A percentile compares a stretch with the other conserved stretches of the same genome.
Conservation (phyloP, 352 stramenopile species). For the Phytophthora podocarpi region DNA sequence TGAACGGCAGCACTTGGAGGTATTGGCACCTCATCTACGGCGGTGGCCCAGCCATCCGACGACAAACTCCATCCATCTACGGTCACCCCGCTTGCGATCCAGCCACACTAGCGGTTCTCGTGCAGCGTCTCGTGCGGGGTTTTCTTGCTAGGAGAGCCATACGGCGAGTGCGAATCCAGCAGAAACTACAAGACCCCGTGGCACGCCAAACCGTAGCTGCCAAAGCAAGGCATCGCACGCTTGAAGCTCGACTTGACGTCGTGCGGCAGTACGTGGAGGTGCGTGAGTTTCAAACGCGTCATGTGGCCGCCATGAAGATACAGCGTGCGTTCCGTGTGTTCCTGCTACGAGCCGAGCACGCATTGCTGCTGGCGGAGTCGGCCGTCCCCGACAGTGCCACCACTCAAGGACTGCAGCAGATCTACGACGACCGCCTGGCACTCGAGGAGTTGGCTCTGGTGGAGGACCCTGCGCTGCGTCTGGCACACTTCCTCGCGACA, state of each 20-base stretch:
- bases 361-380: constrained; percentile 60
- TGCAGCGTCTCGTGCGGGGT: constrained; percentile 58
- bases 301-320: constrained; percentile 58
- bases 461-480: constrained; percentile 37
- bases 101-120: constrained; percentile 34
- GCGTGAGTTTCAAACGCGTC: constrained; percentile 60
- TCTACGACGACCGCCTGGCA: constrained; percentile 61
- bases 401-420: constrained; percentile 48
- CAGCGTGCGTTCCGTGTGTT: constrained; percentile 57
- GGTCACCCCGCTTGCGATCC: constrained; percentile 38
- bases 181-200: constrained; percentile 31
- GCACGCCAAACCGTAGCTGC: constrained; percentile 25
- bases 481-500: constrained; percentile 68
- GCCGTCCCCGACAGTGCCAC: constrained; percentile 48
- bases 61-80: constrained; percentile 55
- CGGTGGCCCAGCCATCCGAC: constrained; percentile 50
- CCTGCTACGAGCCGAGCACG: constrained; percentile 52
- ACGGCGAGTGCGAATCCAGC: constrained; percentile 10
- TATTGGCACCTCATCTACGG: constrained; percentile 57
- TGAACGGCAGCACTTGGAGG: constrained; percentile 61
- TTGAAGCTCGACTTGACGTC: constrained; percentile 44
- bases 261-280: constrained; percentile 63
- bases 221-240: constrained; percentile 19
- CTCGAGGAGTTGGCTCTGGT: constrained; percentile 68
- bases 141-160: constrained; percentile 48